Evolutionary conservation across 306 rosid species (phyloP).

Genomic region (Sphenostylis stenocarpa): DNA sequence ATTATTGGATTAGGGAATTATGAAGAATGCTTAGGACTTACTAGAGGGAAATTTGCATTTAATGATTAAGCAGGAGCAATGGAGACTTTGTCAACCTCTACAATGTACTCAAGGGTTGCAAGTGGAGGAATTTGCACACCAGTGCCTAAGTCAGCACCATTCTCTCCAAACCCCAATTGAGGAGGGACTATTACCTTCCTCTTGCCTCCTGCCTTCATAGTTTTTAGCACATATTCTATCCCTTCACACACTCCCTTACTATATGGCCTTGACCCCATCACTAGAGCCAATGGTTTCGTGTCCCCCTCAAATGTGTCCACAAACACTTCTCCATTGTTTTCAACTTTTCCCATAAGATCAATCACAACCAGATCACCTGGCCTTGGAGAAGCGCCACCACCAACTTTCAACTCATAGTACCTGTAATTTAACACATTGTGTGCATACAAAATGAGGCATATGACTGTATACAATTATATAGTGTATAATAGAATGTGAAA

Average conservation of each 20-base stretch:
- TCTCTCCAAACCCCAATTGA: conserved; percentile 69
- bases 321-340: conserved; percentile 60
- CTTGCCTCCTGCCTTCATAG: conserved; percentile 89
- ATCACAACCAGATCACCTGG: conserved; percentile 83
- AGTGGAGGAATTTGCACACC: conserved; percentile 74
- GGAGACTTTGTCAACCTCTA: conserved; percentile 87
- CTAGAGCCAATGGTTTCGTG: conserved; percentile 76
- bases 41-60: conserved; percentile 11
- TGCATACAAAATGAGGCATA: not conserved
- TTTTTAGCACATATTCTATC: conserved; percentile 61
- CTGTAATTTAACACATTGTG: conserved; percentile 23
- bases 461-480: not conserved
- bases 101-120: conserved; percentile 76
- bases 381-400: conserved; percentile 74
- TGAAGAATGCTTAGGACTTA: not conserved
- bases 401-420: conserved; percentile 68
- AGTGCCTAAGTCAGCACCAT: conserved; percentile 81
- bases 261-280: conserved; percentile 89
- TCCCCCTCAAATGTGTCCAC: conserved; percentile 78
- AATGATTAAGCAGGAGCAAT: conserved; percentile 76
- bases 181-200: conserved; percentile 79
- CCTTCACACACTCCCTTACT: conserved; percentile 95
- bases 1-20: not conserved
- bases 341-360: conserved; percentile 63
- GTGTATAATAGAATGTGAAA: not conserved